Evolutionary conservation across 2,329 filamentous ascomycete genomes (phyloP).

Genomic region (Tolypocladium nubicola): DNA sequence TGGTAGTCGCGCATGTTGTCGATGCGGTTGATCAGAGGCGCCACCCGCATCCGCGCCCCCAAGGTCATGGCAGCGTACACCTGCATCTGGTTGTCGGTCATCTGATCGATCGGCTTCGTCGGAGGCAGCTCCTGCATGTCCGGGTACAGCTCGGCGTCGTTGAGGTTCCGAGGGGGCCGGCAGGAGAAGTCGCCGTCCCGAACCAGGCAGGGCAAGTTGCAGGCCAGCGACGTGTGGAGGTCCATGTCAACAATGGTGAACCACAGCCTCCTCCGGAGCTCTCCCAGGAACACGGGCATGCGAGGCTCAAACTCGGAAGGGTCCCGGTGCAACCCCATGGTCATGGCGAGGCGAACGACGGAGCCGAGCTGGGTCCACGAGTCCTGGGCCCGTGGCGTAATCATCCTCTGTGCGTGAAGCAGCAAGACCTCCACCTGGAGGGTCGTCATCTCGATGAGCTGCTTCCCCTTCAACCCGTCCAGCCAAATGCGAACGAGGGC

Average conservation of each 20-base stretch:
- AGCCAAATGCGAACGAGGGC: constrained; percentile 44
- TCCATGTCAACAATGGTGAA: constrained; percentile 47
- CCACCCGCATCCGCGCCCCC: constrained; percentile 36
- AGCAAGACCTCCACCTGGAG: constrained; percentile 45
- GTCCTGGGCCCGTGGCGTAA: constrained; percentile 38
- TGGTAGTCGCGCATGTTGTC: constrained; percentile 42
- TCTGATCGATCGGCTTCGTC: constrained; percentile 38
- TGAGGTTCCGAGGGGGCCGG: constrained; percentile 39
- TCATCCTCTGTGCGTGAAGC: constrained; percentile 41
- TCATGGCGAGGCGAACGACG: constrained; percentile 47
- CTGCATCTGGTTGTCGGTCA: constrained; percentile 43
- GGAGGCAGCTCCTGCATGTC: constrained; percentile 38
- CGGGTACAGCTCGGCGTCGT: constrained; percentile 37
- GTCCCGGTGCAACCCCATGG: constrained; percentile 47
- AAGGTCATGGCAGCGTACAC: constrained; percentile 42
- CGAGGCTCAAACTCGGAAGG: constrained; percentile 40
- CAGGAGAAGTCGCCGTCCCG: constrained; percentile 44
- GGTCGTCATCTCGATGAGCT: constrained; percentile 39
- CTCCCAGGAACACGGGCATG: constrained; percentile 39
- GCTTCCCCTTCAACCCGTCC: constrained; percentile 39
- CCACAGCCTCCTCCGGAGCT: constrained; percentile 44
- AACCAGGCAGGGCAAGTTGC: constrained; percentile 39
- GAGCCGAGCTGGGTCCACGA: constrained; percentile 45
- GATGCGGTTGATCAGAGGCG: constrained; percentile 38
- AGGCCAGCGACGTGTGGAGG: constrained; percentile 41